Base-by-base conservation (phyloP, 2,329 filamentous ascomycete genomes). In the Aspergillus sp. region DNA sequence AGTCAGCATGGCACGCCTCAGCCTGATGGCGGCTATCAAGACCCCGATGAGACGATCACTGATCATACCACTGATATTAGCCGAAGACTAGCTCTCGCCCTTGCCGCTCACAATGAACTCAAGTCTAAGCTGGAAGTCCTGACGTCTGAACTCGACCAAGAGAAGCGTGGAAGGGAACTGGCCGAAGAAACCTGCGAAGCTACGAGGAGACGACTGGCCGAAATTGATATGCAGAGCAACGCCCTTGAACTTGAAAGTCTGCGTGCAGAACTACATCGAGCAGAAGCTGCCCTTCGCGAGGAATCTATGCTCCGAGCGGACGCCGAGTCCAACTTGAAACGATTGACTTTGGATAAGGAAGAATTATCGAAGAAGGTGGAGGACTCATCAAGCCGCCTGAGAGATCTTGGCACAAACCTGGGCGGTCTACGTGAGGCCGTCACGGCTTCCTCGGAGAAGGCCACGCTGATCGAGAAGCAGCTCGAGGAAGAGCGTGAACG, bases 151-250 rank as follows among this genome's bases (percentile, higher is more conserved):
- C 77, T 96, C 1, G 86, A 91, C 29, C 85, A 90, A 0, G 95
- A 99, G 73, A 90, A 81, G 66, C 87, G 84, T 55, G 87, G 90
- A 4, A 85, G 91, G 46, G 86, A 91, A 64, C 77, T 97, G 13
- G 91, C 94, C 0, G 94, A 99, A 65, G 93, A 97, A 54, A 95
- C 90, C 2, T 82, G 88, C 4, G 86, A 87, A 60, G 89, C 90
- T 21, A 88, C 92, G 2, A 88, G 96, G 68, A 88, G 86, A 70
- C 87, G 93, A 19, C 87, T 96, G 71, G 78, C 84, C 6, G 91
- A 97, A 61, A 79, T 99, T 2, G 93, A 97, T 67, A 81, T 81
- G 41, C 93, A 96, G 66, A 87, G 88, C 64, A 91, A 88, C 34
- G 87, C 90, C 3, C 84, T 88, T 1, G 93, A 99, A 68, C 78